Base-by-base conservation (phyloP, 2,329 filamentous ascomycete genomes). In the Colletotrichum magnum region DNA sequence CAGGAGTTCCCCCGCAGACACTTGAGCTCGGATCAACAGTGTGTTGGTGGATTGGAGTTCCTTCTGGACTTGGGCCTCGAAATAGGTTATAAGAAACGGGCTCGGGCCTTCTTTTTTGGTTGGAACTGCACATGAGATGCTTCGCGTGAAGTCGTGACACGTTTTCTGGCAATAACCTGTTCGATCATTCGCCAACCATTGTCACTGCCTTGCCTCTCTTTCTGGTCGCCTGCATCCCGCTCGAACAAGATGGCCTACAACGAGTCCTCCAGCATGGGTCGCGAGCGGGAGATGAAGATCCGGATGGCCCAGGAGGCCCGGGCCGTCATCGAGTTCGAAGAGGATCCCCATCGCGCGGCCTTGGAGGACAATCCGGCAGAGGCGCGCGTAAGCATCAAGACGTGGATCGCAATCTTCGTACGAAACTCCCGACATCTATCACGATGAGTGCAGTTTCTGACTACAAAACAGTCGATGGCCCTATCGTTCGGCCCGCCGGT, bases 261-360 rank as follows among this genome's bases (percentile, higher is more conserved):
- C 45, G 45, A 61, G 52, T 67, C 57, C 5, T 41, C 54, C 16
- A 67, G 26, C 7, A 67, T 69, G 62, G 67, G 39, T 9, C 43
- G 43, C 26, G 67, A 67, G 18, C 56, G 67, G 12, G 67, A 57
- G 26, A 61, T 52, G 62, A 69, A 69, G 89, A 39, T 65, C 21
- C 68, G 68, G 6, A 67, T 70, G 63, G 68, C 58, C 24, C 68
- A 64, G 41, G 58, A 70, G 58, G 64, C 53, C 32, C 58, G 58
- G 50, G 68, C 64, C 28, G 58, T 64, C 18, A 68, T 71, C 28
- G 57, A 70, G 21, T 71, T 70, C 36, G 69, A 71, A 45, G 69
- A 71, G 13, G 69, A 71, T 21, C 67, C 69, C 9, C 69, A 71
- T 45, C 69, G 69, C 18, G 69, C 69, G 1, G 69, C 69, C n/a